Conservation (phyloP, 2,329 filamentous ascomycete genomes). For the Monilinia fructicola region DNA sequence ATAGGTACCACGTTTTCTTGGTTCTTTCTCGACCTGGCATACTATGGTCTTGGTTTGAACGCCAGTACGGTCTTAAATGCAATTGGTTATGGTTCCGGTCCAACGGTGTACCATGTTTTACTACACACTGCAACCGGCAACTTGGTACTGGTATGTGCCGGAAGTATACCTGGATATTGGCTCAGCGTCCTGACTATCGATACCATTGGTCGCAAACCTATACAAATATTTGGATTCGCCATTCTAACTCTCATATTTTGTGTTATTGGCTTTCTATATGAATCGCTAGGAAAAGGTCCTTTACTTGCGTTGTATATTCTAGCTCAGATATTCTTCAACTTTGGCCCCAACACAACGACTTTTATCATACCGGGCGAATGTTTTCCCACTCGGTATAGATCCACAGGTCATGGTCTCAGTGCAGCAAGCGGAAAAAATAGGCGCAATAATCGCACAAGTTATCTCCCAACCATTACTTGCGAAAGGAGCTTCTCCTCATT, state of each 20-base stretch:
- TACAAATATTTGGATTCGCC: constrained; percentile 65
- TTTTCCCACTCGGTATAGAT: constrained; percentile 63
- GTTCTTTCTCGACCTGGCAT: constrained; percentile 75
- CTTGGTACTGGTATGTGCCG: constrained; percentile 74
- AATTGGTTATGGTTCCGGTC: constrained; percentile 67
- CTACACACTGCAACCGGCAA: constrained; percentile 74
- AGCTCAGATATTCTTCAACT: constrained; percentile 66
- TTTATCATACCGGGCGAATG: constrained; percentile 65
- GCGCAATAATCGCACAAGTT: constrained; percentile 65
- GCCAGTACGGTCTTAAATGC: constrained; percentile 68
- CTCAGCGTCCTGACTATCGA: constrained; percentile 71
- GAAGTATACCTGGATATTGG: constrained; percentile 80
- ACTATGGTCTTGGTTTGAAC: constrained; percentile 73
- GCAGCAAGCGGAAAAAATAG: constrained; percentile 68
- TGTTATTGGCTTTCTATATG: constrained; percentile 60
- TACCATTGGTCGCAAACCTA: constrained; percentile 72
- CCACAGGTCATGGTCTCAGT: constrained; percentile 63
- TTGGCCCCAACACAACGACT: constrained; percentile 64
- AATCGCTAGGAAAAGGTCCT: constrained; percentile 48
- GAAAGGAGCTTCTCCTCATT: constrained; percentile 52
- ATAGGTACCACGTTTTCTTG: constrained; percentile 76
- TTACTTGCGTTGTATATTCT: constrained; percentile 63
- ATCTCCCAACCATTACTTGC: constrained; percentile 63
- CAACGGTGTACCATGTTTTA: constrained; percentile 65
- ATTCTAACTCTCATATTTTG: constrained; percentile 62